Evolutionary conservation across 2,329 filamentous ascomycete genomes (phyloP), one percentile per base, ranked within the genome.

Genomic region (Rutstroemia sp.): DNA sequence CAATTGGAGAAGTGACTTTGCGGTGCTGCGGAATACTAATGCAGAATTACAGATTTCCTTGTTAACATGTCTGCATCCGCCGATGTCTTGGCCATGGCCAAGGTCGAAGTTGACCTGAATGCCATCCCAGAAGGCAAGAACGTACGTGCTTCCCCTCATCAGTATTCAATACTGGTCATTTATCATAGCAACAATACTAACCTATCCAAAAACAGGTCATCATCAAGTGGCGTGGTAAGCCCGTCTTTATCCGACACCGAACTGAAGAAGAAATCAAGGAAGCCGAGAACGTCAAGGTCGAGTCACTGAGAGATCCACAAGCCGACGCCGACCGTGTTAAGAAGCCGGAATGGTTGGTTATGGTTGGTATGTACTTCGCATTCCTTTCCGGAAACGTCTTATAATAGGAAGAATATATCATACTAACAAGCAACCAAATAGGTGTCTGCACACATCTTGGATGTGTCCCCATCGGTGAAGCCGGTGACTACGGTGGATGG

Each of bases 161-260:
- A 54, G 42, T 25, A 49, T 21, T 10, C 18, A 2, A 7, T 18
- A 45, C 34, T 21, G 18, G 16, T 18, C 39, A 5, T n/a, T 49
- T 49, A 10, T 10, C 37, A n/a, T 27, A 42, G 39, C 42, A 14
- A 41, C n/a, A 27, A 4, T 9, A 12, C 25, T 14, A 27, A 39
- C 49, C 58, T 47, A 48, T 21, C 52, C 50, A 30, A 41, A 47
- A 55, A 61, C 45, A 92, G 88, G 87, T 99, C 74, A 95, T 99
- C 75, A 95, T 99, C 82, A 99, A 99, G 81, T 99, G 94, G 94
- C 89, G 94, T 81, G 94, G 94, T 75, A 99, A 99, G 88, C 94
- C 94, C 75, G 91, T 99, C 74, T 99, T 99, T 82, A 91, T 99
- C 84, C 92, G 94, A 75, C 94, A 99, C 87, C 90, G 94, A 72